Conservation (phyloP, 345 rosid genomes). For the Pistacia vera region DNA sequence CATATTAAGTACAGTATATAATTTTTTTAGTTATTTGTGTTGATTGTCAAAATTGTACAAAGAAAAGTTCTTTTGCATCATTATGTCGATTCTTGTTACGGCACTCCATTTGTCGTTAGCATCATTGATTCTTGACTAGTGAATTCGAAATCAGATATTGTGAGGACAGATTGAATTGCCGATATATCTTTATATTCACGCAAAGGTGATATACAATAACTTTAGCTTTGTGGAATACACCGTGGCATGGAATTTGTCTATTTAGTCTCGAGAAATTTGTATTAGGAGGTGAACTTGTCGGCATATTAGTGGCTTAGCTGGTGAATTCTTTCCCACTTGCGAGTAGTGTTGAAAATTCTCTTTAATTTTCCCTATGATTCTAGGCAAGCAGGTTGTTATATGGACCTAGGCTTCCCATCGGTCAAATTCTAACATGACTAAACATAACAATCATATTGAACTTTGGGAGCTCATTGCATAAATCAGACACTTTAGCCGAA, state of each 20-base stretch:
- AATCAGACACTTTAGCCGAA: conserved; percentile 50
- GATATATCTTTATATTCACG: conserved; percentile 30
- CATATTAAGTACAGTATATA: background rate
- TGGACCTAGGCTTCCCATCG: conserved; percentile 18
- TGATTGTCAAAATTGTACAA: background rate
- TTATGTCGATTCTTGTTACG: conserved; percentile 1
- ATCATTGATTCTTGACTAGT: conserved; percentile 33
- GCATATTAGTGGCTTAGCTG: conserved; percentile 19
- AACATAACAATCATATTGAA: conserved; percentile 34
- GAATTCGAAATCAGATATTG: conserved; percentile 16
- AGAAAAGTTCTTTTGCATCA: background rate
- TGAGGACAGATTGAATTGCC: conserved; percentile 15
- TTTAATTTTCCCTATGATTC: conserved; percentile 19
- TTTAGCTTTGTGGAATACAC: conserved; percentile 32
- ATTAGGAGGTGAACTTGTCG: conserved; percentile 13
- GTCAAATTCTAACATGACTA: conserved; percentile 24
- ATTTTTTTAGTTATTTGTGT: background rate
- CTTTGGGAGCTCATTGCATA: conserved; percentile 29
- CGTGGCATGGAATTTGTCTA: conserved; percentile 17
- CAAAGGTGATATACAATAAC: conserved; percentile 13
- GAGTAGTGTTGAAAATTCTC: conserved; percentile 23
- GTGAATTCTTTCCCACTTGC: conserved; percentile 17
- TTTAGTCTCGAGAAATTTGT: conserved; percentile 17
- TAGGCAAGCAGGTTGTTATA: conserved; percentile 28
- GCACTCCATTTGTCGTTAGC: conserved; percentile 10